These are phyloP conservation scores for Russula sp. DNA, from an alignment of 768 basidiomycete species.

Conservation along the genomic window DNA sequence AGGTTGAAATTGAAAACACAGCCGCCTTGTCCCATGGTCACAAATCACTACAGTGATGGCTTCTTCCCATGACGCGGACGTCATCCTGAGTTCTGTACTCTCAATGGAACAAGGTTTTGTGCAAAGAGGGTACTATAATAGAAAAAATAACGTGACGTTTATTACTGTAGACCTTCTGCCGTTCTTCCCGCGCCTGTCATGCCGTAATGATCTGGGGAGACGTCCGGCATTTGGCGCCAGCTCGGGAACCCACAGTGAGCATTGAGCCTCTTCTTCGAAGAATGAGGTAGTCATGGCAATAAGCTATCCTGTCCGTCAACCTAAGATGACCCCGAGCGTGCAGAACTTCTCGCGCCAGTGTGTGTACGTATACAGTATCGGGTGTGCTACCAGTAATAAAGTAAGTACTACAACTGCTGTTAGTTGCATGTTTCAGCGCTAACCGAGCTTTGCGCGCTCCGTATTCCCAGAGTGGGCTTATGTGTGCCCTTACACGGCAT, in stretches of 20 bases:
- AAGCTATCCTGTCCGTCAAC: background rate
- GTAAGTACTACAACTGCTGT: background rate
- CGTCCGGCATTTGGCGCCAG: background rate
- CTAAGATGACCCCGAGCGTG: background rate
- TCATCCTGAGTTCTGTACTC: background rate
- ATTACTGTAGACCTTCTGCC: background rate
- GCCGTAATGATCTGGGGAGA: background rate
- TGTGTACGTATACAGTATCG: background rate
- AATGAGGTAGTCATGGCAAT: background rate
- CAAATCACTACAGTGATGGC: background rate
- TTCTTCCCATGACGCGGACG: background rate
- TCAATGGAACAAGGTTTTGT: background rate
- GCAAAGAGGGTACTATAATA: background rate
- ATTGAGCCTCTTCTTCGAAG: background rate
- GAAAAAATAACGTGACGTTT: no score
- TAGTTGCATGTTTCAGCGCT: background rate
- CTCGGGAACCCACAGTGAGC: background rate
- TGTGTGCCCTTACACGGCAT: background rate
- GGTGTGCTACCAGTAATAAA: background rate
- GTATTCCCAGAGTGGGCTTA: background rate
- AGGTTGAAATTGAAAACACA: background rate
- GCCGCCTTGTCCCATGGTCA: slow-evolving; percentile 30
- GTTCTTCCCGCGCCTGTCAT: background rate
- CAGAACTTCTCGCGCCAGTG: background rate
- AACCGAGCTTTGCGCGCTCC: background rate